phyloP scores from a whole-genome alignment of 2,329 filamentous ascomycete genomes.

The Penicillium expansum region DNA sequence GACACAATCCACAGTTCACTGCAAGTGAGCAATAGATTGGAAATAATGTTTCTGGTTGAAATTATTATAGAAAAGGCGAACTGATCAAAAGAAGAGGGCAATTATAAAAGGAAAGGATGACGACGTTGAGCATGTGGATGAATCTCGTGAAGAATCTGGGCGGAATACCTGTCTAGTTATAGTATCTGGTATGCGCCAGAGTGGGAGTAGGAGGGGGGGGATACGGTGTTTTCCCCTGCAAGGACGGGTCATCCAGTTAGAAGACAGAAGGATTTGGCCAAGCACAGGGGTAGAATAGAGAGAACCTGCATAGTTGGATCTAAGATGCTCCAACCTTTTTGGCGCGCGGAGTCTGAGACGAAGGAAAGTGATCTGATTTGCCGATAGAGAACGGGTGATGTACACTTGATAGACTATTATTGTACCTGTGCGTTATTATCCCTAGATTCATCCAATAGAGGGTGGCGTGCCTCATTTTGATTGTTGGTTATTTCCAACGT shows the following conservation, averaged over 20 bases:
- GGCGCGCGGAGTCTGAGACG: conserved; percentile 16
- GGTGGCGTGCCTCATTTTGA: neutral
- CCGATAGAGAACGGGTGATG: neutral
- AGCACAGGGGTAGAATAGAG: conserved; percentile 14
- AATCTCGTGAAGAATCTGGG: conserved; percentile 35
- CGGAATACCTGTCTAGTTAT: conserved; percentile 29
- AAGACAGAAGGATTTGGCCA: conserved; percentile 1
- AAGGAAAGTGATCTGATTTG: conserved; percentile 13
- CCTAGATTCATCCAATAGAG: conserved; percentile 19
- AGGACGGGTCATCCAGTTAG: conserved; percentile 20
- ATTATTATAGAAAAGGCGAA: conserved; percentile 11
- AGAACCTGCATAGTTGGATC: conserved; percentile 27
- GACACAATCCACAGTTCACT: conserved; percentile 20
- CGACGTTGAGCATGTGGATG: conserved; percentile 33
- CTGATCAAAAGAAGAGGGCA: conserved; percentile 5
- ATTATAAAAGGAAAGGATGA: conserved; percentile 18
- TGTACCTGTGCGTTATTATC: conserved; percentile 15
- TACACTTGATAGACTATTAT: conserved; percentile 8
- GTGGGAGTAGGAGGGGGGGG: conserved; percentile 10
- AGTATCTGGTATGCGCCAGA: conserved; percentile 26
- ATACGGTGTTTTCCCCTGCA: conserved; percentile 14
- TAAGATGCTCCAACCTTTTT: conserved; percentile 22
- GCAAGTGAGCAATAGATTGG: conserved; percentile 17
- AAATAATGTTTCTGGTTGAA: conserved; percentile 5
- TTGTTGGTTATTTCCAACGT: neutral